These are phyloP conservation scores for Chlamydomonas sphaeroides DNA, from an alignment of 139 green algal genomes.

Conservation along the genomic window DNA sequence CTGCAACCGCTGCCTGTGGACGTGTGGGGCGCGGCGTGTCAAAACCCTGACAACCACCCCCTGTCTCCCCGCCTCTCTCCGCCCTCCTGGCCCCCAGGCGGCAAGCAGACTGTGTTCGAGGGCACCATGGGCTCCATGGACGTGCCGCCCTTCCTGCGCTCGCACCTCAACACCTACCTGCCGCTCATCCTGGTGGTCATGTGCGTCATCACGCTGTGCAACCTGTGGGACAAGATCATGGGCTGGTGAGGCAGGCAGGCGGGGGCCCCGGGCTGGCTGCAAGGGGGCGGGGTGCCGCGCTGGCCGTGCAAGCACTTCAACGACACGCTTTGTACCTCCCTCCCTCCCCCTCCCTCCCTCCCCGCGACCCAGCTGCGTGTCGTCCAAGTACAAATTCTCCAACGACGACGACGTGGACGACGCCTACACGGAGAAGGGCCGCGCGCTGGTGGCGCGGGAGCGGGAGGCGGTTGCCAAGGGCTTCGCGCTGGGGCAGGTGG, in stretches of 20 bases:
- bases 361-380: neutral
- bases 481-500: constrained; percentile 43
- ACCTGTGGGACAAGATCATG: constrained; percentile 62
- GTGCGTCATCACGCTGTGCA: constrained; percentile 66
- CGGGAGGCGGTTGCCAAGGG: constrained; percentile 47
- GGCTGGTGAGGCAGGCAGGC: constrained; percentile 58
- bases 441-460: constrained; percentile 45
- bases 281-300: no score
- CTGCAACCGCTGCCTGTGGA: no score
- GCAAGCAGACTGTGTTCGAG: constrained; percentile 46
- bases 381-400: constrained; percentile 57
- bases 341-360: constrained; percentile 6
- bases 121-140: constrained; percentile 83
- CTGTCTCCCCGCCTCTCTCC: neutral
- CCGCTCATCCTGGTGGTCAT: constrained; percentile 77
- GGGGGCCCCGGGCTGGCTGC: no score
- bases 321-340: no score
- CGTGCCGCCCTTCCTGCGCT: constrained; percentile 72
- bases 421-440: constrained; percentile 68
- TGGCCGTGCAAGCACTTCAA: no score
- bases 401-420: constrained; percentile 77
- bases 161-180: constrained; percentile 85
- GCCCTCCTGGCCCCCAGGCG: neutral
- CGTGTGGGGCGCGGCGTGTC: no score
- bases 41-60: no score